Evolutionary conservation across 73 alveolate genomes (phyloP).

Genomic region (Durusdinium trenchii): DNA sequence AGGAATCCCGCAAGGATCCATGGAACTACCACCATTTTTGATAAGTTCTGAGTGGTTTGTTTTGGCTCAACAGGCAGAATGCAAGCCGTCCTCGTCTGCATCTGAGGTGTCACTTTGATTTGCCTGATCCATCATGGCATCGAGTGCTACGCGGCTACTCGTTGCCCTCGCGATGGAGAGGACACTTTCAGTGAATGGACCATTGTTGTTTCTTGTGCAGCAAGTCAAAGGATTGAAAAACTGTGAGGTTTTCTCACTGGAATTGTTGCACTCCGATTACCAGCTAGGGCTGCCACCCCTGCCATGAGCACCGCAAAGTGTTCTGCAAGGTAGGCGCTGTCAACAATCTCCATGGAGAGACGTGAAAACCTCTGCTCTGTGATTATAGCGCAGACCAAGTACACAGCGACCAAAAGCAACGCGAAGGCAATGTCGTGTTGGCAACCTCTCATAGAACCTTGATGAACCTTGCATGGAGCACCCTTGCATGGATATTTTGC

Average conservation of each 20-base stretch:
- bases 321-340: slow-evolving; percentile 10
- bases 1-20: too few species aligned
- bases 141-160: too few species aligned
- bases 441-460: neutral
- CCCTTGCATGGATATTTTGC: neutral
- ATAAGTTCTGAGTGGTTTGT: too few species aligned
- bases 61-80: too few species aligned
- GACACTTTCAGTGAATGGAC: too few species aligned
- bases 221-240: neutral
- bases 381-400: neutral
- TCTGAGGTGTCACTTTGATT: slow-evolving; percentile 38
- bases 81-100: too few species aligned
- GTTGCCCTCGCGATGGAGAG: too few species aligned
- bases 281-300: neutral
- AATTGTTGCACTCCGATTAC: neutral
- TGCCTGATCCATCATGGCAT: neutral
- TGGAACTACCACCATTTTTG: too few species aligned
- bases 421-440: neutral
- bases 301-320: neutral
- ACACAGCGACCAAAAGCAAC: neutral
- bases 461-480: too few species aligned
- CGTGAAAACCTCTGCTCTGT: slow-evolving; percentile 13
- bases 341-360: slow-evolving; percentile 32
- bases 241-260: neutral
- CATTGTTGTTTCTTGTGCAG: neutral